Percentiles rank a stretch among this genome's conserved stretches.
phyloP scores from a whole-genome alignment of 2,329 filamentous ascomycete species.

The Verticillium zaregamsianum region DNA sequence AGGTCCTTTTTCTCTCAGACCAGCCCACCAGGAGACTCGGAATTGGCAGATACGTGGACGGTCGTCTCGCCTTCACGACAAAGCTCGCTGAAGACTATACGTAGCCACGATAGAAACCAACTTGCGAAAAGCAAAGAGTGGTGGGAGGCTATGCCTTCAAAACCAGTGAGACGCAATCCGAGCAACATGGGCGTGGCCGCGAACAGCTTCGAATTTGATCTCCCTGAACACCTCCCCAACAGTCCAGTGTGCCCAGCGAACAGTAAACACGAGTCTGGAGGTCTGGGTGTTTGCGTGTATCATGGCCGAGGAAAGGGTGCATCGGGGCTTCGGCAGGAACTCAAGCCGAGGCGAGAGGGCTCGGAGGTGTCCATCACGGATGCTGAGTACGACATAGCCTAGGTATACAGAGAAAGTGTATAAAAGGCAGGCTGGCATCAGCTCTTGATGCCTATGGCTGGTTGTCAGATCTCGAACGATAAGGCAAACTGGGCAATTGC shows the following conservation, averaged over 20 bases:
- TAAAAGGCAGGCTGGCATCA: neutral
- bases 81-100: constrained; percentile 5
- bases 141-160: constrained; percentile 27
- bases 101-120: constrained; percentile 5
- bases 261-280: constrained; percentile 35
- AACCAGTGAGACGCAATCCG: constrained; percentile 15
- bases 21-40: constrained; percentile 18
- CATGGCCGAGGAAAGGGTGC: constrained; percentile 32
- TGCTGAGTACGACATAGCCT: neutral
- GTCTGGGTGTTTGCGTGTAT: constrained; percentile 46
- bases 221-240: constrained; percentile 46
- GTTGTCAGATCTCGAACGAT: too few relatives aligned
- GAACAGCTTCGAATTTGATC: constrained; percentile 40
- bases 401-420: neutral
- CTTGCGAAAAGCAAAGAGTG: constrained; percentile 24
- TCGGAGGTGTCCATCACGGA: constrained; percentile 12
- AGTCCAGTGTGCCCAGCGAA: constrained; percentile 51
- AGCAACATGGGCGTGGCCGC: constrained; percentile 6
- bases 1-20: constrained; percentile 41
- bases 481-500: too few relatives aligned
- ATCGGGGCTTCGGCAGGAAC: constrained; percentile 1
- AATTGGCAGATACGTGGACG: constrained; percentile 7
- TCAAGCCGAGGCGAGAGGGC: constrained; percentile 8
- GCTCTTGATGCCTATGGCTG: neutral
- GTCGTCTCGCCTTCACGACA: neutral